Evolutionary conservation across 352 stramenopile species (phyloP).

Genomic region (Globisporangium echinulatum): DNA sequence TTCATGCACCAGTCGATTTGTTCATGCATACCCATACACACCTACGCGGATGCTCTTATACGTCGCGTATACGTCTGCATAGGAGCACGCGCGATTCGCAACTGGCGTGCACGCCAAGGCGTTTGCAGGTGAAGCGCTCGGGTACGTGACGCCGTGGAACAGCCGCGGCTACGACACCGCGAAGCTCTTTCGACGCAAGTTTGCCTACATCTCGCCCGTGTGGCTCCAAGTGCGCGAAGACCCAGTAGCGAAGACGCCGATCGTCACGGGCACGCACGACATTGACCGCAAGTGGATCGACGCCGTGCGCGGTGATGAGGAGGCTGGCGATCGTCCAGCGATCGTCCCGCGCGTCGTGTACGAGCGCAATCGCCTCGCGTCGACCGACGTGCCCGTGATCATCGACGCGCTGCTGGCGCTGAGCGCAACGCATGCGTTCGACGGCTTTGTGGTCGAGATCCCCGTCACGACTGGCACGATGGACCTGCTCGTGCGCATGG

Average conservation of each 20-base stretch:
- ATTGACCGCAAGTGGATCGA: constrained; percentile 56
- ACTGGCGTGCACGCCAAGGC: constrained; percentile 9
- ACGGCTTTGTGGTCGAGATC: constrained; percentile 79
- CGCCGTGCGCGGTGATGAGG: constrained; percentile 25
- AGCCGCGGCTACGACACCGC: constrained; percentile 66
- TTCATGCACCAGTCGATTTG: too few species aligned
- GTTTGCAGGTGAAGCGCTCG: constrained; percentile 53
- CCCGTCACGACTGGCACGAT: constrained; percentile 51
- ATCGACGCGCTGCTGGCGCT: constrained; percentile 41
- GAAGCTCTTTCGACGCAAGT: constrained; percentile 63
- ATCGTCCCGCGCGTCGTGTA: constrained; percentile 77
- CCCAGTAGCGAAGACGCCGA: constrained; percentile 25
- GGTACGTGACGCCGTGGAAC: constrained; percentile 83
- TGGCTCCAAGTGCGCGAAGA: constrained; percentile 77
- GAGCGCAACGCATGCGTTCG: constrained; percentile 34
- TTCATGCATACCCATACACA: neutral
- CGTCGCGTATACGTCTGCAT: neutral
- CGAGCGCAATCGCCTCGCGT: constrained; percentile 56
- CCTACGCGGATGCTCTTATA: neutral
- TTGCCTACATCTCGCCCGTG: constrained; percentile 73
- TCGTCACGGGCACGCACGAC: constrained; percentile 67
- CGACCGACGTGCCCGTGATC: constrained; percentile 48
- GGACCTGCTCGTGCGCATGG: constrained; percentile 53
- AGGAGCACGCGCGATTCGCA: constrained; percentile 31
- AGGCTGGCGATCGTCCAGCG: constrained; percentile 19